These are phyloP conservation scores for Leptographium procerum DNA, from an alignment of 2,329 filamentous ascomycete genomes.

Conservation along the genomic window DNA sequence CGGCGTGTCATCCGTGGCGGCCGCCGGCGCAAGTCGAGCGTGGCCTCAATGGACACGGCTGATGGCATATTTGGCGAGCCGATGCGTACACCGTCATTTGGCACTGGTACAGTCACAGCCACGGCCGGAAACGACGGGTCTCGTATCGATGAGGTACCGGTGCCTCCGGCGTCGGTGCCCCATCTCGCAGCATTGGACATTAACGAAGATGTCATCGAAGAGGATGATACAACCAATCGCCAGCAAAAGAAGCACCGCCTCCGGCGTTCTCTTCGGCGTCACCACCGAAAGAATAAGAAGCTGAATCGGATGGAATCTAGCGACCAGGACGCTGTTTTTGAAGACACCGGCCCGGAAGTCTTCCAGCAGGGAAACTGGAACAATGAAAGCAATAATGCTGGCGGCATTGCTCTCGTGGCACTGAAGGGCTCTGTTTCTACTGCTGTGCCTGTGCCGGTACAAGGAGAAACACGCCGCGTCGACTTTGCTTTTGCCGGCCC, in stretches of 20 bases:
- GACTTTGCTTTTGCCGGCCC: slow-evolving; percentile 27
- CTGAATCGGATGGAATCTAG: slow-evolving; percentile 19
- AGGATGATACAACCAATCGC: slow-evolving; percentile 31
- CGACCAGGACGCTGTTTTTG: slow-evolving; percentile 15
- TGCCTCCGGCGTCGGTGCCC: slow-evolving; percentile 19
- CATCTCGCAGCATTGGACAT: slow-evolving; percentile 25
- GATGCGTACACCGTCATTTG: slow-evolving; percentile 31
- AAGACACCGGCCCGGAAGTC: slow-evolving; percentile 22
- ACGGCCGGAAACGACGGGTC: slow-evolving; percentile 25
- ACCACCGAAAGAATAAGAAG: slow-evolving; percentile 23
- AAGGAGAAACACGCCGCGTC: slow-evolving; percentile 25
- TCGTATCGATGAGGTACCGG: slow-evolving; percentile 24
- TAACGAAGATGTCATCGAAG: slow-evolving; percentile 33
- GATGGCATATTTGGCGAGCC: slow-evolving; percentile 15
- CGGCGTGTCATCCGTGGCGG: slow-evolving; percentile 36
- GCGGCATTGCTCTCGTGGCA: not conserved
- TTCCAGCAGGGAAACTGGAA: not conserved
- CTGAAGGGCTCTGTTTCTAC: not conserved
- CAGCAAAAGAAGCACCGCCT: slow-evolving; percentile 22
- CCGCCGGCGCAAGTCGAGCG: slow-evolving; percentile 48
- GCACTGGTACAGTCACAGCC: too few species aligned
- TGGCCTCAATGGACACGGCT: slow-evolving; percentile 45
- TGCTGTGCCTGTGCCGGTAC: not conserved
- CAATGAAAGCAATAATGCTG: not conserved
- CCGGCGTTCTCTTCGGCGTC: slow-evolving; percentile 24